Conservation (phyloP, 2,329 filamentous ascomycete species). For the Trichoderma sp. region DNA sequence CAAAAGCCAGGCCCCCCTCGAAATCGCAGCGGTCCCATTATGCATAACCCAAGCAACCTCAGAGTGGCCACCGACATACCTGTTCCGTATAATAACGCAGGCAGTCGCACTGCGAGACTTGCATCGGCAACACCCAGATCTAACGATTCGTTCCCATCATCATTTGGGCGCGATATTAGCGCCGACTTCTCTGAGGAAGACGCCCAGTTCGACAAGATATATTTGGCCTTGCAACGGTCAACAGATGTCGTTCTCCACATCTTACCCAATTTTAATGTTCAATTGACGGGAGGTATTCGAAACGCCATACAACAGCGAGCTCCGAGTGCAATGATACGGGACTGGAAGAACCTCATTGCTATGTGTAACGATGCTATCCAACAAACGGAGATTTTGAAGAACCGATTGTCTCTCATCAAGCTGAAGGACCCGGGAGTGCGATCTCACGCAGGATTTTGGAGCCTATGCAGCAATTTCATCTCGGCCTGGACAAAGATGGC, state of each 20-base stretch:
- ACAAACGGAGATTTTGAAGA: constrained; percentile 69
- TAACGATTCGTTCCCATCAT: constrained; percentile 72
- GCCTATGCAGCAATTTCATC: constrained; percentile 72
- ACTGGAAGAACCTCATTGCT: constrained; percentile 68
- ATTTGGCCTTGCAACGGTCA: constrained; percentile 69
- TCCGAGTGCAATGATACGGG: constrained; percentile 57
- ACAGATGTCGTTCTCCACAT: constrained; percentile 70
- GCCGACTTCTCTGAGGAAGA: constrained; percentile 74
- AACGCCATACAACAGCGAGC: constrained; percentile 59
- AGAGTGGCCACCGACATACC: constrained; percentile 56
- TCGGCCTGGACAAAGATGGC: constrained; percentile 67
- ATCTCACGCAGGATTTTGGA: constrained; percentile 60
- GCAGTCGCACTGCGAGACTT: constrained; percentile 49
- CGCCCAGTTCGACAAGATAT: constrained; percentile 77
- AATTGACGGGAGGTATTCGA: constrained; percentile 63
- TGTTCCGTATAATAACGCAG: constrained; percentile 45
- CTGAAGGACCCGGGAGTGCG: constrained; percentile 78
- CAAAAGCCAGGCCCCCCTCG: constrained; percentile 42
- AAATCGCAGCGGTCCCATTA: constrained; percentile 37
- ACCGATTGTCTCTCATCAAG: constrained; percentile 73
- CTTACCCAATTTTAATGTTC: constrained; percentile 65
- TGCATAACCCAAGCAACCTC: constrained; percentile 52
- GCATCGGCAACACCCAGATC: constrained; percentile 72
- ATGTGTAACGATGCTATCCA: constrained; percentile 69
- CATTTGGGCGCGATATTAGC: constrained; percentile 44